These are phyloP conservation scores for Staphylotrichum longicolle DNA, from an alignment of 495 filamentous ascomycete genomes.

Conservation along the genomic window DNA sequence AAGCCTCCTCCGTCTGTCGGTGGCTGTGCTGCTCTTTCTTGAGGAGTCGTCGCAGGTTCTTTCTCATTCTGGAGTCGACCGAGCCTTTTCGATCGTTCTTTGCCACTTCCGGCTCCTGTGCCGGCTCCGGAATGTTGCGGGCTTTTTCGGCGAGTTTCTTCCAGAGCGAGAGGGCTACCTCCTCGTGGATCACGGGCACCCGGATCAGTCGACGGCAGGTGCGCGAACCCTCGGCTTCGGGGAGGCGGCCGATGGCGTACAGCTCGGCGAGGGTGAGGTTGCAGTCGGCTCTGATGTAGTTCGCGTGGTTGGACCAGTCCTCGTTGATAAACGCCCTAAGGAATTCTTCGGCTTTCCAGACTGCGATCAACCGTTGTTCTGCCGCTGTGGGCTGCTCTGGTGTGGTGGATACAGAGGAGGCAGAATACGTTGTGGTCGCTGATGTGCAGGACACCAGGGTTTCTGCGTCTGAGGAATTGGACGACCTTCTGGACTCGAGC, in stretches of 20 bases:
- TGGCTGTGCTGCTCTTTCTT: background rate
- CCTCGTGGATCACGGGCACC: slow-evolving; percentile 26
- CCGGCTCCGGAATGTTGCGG: background rate
- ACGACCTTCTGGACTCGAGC: too few species aligned
- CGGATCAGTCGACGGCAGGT: slow-evolving; percentile 23
- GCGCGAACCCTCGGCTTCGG: slow-evolving; percentile 9
- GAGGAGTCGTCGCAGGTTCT: background rate
- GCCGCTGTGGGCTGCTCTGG: too few species aligned
- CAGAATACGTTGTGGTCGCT: too few species aligned
- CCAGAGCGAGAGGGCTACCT: slow-evolving; percentile 26
- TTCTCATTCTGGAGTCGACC: background rate
- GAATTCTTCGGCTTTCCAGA: slow-evolving; percentile 21
- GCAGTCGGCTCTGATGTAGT: slow-evolving; percentile 20
- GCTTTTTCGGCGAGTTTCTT: slow-evolving; percentile 12
- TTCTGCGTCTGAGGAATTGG: too few species aligned
- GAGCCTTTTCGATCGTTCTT: background rate
- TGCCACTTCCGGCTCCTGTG: background rate
- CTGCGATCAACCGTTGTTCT: background rate
- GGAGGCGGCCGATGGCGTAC: slow-evolving; percentile 18
- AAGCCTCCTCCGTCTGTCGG: background rate
- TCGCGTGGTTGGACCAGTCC: slow-evolving; percentile 16
- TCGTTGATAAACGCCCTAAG: slow-evolving; percentile 20
- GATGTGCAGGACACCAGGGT: too few species aligned
- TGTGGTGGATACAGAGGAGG: too few species aligned
- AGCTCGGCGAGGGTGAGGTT: slow-evolving; percentile 23